These are phyloP conservation scores for Ascochyta pisi DNA, from an alignment of 2,329 filamentous ascomycete species.

Conservation along the genomic window DNA sequence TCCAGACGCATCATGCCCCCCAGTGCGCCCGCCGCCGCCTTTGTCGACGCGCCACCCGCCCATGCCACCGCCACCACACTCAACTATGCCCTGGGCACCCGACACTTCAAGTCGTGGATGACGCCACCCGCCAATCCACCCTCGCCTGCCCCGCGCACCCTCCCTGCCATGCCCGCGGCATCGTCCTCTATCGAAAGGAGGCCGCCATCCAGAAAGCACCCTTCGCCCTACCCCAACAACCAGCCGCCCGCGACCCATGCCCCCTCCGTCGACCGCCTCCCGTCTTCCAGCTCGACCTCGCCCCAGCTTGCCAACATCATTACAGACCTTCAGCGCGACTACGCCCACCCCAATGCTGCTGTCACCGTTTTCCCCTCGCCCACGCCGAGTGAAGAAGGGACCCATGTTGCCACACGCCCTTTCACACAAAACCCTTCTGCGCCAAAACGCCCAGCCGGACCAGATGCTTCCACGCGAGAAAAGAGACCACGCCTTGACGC, in stretches of 20 bases:
- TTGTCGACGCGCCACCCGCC: slow-evolving; percentile 7
- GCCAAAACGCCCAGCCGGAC: background rate
- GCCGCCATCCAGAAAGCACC: slow-evolving; percentile 21
- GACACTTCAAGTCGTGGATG: slow-evolving; percentile 45
- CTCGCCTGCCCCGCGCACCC: background rate
- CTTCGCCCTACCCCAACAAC: slow-evolving; percentile 4
- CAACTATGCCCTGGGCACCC: slow-evolving; percentile 38
- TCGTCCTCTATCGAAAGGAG: slow-evolving; percentile 6
- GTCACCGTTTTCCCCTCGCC: slow-evolving; percentile 65
- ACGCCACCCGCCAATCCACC: background rate
- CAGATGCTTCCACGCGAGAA: background rate
- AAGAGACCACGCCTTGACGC: slow-evolving; percentile 1
- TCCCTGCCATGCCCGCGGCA: background rate
- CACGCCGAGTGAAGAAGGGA: slow-evolving; percentile 64
- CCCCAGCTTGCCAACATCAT: slow-evolving; percentile 43
- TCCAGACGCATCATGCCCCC: background rate
- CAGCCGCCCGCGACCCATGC: background rate
- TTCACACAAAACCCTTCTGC: background rate
- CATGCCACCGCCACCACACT: slow-evolving; percentile 31
- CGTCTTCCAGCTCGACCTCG: slow-evolving; percentile 43
- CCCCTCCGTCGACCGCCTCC: slow-evolving; percentile 20
- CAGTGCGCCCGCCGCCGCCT: background rate
- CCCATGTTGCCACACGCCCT: background rate
- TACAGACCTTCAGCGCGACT: slow-evolving; percentile 5
- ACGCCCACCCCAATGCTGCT: slow-evolving; percentile 1